These are phyloP conservation scores for Vanderwaltozyma tropicalis DNA, from an alignment of 805 yeast genomes.

Conservation along the genomic window DNA sequence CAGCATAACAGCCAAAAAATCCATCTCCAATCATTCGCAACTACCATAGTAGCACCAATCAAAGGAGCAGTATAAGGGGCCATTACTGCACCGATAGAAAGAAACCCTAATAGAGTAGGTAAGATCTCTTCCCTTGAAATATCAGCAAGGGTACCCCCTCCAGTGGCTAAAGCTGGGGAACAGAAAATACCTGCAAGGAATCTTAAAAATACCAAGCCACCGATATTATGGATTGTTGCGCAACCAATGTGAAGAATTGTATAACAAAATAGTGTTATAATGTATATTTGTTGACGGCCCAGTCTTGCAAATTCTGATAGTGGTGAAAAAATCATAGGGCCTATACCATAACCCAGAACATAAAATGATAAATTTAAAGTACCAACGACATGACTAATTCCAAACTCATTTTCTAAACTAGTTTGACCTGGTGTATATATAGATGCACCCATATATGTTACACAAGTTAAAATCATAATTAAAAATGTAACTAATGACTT, in stretches of 20 bases:
- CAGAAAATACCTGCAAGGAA: slow-evolving; percentile 46
- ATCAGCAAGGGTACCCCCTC: slow-evolving; percentile 49
- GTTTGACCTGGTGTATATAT: slow-evolving; percentile 43
- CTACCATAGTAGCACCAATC: slow-evolving; percentile 41
- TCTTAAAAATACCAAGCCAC: slow-evolving; percentile 40
- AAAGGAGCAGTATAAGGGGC: slow-evolving; percentile 52
- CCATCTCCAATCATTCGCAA: slow-evolving; percentile 44
- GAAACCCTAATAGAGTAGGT: slow-evolving; percentile 39
- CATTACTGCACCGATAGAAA: slow-evolving; percentile 44
- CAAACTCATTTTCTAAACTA: slow-evolving; percentile 36
- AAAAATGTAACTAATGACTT: slow-evolving; percentile 32
- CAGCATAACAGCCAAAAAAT: slow-evolving; percentile 42
- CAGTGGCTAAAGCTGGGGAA: slow-evolving; percentile 47
- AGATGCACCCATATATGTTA: slow-evolving; percentile 49
- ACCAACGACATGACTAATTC: slow-evolving; percentile 35
- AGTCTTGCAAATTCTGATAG: slow-evolving; percentile 43
- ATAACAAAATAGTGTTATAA: slow-evolving; percentile 37
- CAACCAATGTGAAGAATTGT: slow-evolving; percentile 45
- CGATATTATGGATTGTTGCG: slow-evolving; percentile 41
- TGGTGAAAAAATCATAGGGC: slow-evolving; percentile 51
- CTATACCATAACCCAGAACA: slow-evolving; percentile 51
- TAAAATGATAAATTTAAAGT: slow-evolving; percentile 44
- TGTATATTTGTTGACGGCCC: slow-evolving; percentile 45
- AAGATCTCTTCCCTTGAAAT: slow-evolving; percentile 32
- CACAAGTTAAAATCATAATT: slow-evolving; percentile 37